Evolutionary conservation across 2,329 filamentous ascomycete genomes (phyloP).

Genomic region (Colletotrichum aenigma): DNA sequence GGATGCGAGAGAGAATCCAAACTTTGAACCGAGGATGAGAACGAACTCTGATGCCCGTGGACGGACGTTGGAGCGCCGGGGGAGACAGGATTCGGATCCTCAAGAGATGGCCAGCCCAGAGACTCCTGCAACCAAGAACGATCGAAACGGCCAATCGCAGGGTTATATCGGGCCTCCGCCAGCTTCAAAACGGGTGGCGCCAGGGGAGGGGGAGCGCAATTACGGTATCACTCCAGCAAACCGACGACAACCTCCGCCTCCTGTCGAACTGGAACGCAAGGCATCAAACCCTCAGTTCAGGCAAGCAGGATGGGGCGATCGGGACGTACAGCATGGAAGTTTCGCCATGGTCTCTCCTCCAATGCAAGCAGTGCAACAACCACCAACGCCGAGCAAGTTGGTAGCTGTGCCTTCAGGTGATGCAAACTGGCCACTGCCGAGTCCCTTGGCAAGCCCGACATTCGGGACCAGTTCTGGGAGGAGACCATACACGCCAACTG

Average conservation of each 20-base stretch:
- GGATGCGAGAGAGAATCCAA: background rate
- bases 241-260: constrained; percentile 16
- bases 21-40: background rate
- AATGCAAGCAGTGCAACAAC: background rate
- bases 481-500: constrained; percentile 9
- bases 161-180: constrained; percentile 14
- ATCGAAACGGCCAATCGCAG: background rate
- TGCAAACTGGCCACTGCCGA: constrained; percentile 17
- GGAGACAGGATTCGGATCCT: background rate
- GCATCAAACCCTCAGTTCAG: constrained; percentile 4
- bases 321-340: constrained; percentile 2
- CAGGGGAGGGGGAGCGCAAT: constrained; percentile 15
- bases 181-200: background rate
- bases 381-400: background rate
- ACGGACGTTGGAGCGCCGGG: background rate
- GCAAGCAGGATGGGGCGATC: background rate
- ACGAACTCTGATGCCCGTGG: background rate
- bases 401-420: background rate
- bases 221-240: constrained; percentile 20
- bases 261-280: constrained; percentile 10
- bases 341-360: constrained; percentile 12
- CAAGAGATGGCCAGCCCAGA: background rate
- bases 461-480: background rate
- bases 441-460: constrained; percentile 14
- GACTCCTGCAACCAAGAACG: background rate